phyloP scores from a whole-genome alignment of 2,329 filamentous ascomycete genomes.

The Hypocreales sp. region DNA sequence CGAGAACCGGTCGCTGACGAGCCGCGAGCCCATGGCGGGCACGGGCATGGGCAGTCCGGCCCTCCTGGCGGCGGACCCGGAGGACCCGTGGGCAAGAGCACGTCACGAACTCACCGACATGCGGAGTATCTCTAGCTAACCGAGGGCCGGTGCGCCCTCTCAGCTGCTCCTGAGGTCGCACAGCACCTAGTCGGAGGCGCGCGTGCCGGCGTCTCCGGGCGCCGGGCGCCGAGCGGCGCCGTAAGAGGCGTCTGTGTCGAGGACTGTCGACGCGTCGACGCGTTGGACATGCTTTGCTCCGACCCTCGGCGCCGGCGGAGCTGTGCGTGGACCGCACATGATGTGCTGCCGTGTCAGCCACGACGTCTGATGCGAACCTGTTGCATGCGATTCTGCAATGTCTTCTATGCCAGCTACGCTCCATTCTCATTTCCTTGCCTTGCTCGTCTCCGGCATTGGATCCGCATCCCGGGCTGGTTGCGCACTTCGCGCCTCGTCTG shows the following conservation, averaged over 20 bases:
- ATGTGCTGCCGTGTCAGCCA: too few species aligned
- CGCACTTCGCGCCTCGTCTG: too few species aligned
- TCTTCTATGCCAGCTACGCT: neutral
- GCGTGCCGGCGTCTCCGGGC: neutral
- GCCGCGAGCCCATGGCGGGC: conserved; percentile 41
- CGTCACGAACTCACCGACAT: conserved; percentile 25
- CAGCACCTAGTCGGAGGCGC: conserved; percentile 6
- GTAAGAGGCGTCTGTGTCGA: too few species aligned
- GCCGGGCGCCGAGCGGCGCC: too few species aligned
- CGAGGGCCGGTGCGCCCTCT: conserved; percentile 4
- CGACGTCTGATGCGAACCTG: neutral
- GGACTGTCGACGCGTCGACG: too few species aligned
- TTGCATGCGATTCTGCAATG: neutral
- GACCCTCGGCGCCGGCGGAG: too few species aligned
- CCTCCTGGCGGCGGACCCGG: conserved; percentile 28
- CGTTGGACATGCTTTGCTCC: too few species aligned
- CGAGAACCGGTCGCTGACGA: conserved; percentile 53
- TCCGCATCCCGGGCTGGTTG: too few species aligned
- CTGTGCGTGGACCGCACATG: too few species aligned
- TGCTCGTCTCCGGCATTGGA: too few species aligned
- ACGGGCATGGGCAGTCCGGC: conserved; percentile 45
- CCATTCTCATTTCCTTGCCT: too few species aligned
- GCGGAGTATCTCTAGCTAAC: conserved; percentile 21
- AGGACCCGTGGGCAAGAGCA: conserved; percentile 35
- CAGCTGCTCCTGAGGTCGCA: conserved; percentile 14